Evolutionary conservation across 2,329 filamentous ascomycete genomes (phyloP).

Genomic region (Daldinia sp.): DNA sequence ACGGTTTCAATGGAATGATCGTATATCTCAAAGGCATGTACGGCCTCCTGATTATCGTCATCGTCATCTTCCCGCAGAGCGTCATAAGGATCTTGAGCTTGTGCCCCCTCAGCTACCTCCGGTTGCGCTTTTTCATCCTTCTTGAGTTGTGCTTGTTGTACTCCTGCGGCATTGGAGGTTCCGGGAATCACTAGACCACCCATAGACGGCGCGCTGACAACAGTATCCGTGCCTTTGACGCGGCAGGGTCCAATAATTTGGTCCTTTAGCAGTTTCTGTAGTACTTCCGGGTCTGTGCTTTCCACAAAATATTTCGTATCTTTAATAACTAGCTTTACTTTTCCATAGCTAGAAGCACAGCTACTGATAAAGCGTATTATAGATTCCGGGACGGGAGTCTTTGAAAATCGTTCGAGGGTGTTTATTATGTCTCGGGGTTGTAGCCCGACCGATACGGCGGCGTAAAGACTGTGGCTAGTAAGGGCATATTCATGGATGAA

Average conservation of each 20-base stretch:
- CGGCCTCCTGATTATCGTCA: conserved; percentile 84
- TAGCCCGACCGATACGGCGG: conserved; percentile 93
- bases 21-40: conserved; percentile 92
- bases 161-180: conserved; percentile 89
- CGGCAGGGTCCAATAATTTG: conserved; percentile 81
- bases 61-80: conserved; percentile 82
- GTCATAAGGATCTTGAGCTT: conserved; percentile 74
- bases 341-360: conserved; percentile 90
- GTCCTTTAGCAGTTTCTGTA: conserved; percentile 88
- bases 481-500: conserved; percentile 94
- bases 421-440: conserved; percentile 89
- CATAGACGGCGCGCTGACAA: conserved; percentile 87
- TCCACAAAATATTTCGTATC: conserved; percentile 95
- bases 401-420: conserved; percentile 86
- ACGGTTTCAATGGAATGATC: conserved; percentile 85
- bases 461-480: conserved; percentile 92
- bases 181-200: conserved; percentile 90
- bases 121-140: conserved; percentile 52
- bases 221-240: conserved; percentile 74
- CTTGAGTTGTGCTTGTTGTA: conserved; percentile 72
- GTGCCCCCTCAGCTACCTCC: conserved; percentile 59
- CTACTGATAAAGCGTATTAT: conserved; percentile 80
- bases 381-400: conserved; percentile 83
- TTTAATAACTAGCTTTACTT: conserved; percentile 93
- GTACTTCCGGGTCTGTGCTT: conserved; percentile 84